A percentile compares a stretch with the other conserved stretches of the same genome.
Conservation (phyloP, 2,329 filamentous ascomycete species). For the Dendrostoma leiphaemia region DNA sequence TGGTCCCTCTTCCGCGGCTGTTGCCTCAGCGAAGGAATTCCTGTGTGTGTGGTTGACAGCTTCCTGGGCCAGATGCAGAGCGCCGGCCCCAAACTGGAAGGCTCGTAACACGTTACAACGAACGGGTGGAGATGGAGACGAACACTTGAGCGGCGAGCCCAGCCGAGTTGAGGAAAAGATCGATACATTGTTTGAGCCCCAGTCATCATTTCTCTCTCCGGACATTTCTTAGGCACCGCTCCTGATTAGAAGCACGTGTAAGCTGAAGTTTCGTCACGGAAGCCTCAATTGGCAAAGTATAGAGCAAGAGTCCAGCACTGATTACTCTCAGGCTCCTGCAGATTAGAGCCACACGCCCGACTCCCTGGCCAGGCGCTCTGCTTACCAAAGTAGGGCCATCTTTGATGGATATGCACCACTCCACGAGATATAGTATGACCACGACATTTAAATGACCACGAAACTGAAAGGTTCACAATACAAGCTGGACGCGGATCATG, state of each 20-base stretch:
- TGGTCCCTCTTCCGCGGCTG: conserved; percentile 8
- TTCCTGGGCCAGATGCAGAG: conserved; percentile 8
- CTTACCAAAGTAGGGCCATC: no score
- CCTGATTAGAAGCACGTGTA: no score
- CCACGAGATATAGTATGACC: conserved; percentile 10
- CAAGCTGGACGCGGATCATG: conserved; percentile 2
- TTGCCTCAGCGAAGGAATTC: conserved; percentile 8
- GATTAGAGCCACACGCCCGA: no score
- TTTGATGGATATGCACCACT: background rate
- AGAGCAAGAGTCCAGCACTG: no score
- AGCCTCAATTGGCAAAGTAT: background rate
- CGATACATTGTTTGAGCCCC: background rate
- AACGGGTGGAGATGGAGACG: conserved; percentile 12
- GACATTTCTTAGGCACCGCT: no score
- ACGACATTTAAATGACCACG: conserved; percentile 19
- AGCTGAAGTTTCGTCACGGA: no score
- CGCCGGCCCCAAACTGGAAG: conserved; percentile 14
- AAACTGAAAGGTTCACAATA: conserved; percentile 16
- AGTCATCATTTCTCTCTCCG: conserved; percentile 10
- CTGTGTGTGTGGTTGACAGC: conserved; percentile 8
- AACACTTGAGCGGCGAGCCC: background rate
- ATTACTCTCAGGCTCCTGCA: no score
- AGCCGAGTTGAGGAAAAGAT: background rate
- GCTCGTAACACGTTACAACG: conserved; percentile 13
- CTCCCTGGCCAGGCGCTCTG: no score